Evolutionary conservation across 192 early-diverging fungal species (phyloP).

Genomic region (Coemansia guatemalensis): DNA sequence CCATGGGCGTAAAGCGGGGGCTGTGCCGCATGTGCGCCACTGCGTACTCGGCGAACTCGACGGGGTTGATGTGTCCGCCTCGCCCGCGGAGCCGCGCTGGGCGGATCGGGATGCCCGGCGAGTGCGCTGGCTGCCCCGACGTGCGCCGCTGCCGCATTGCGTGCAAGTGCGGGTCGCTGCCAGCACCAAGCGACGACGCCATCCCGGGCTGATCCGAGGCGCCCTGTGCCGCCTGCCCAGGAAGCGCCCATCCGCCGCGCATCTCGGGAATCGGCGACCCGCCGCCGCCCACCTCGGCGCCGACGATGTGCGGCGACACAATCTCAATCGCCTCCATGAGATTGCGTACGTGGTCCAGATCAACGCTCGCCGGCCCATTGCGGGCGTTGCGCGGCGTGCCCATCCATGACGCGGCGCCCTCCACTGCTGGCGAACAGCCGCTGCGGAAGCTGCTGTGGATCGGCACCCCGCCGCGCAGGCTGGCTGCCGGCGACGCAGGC

Average conservation of each 20-base stretch:
- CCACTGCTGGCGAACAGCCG: constrained; percentile 28
- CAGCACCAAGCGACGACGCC: constrained; percentile 14
- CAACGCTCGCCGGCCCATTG: constrained; percentile 3
- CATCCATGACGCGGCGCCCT: constrained; percentile 10
- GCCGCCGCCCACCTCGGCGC: constrained; percentile 22
- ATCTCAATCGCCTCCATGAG: constrained; percentile 42
- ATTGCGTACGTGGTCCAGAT: constrained; percentile 39
- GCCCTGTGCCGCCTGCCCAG: constrained; percentile 25
- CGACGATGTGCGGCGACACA: constrained; percentile 35
- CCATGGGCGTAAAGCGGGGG: constrained; percentile 42
- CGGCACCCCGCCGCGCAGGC: constrained; percentile 23
- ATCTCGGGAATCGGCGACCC: constrained; percentile 36
- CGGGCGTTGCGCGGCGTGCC: not conserved
- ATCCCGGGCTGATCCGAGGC: constrained; percentile 21
- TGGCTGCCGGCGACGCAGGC: constrained; percentile 23
- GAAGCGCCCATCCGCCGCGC: constrained; percentile 42
- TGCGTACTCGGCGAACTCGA: constrained; percentile 45
- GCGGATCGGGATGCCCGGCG: constrained; percentile 29
- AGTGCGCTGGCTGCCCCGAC: constrained; percentile 20
- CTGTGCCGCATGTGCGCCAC: constrained; percentile 41
- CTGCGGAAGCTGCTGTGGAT: constrained; percentile 28
- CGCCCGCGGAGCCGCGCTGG: constrained; percentile 18
- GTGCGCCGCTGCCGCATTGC: constrained; percentile 34
- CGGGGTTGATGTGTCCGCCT: constrained; percentile 30
- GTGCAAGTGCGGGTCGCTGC: constrained; percentile 20